Percentiles rank a stretch among this genome's conserved stretches.
Evolutionary conservation across 2,329 filamentous ascomycete genomes (phyloP).

Genomic region (Fusarium lateritium): DNA sequence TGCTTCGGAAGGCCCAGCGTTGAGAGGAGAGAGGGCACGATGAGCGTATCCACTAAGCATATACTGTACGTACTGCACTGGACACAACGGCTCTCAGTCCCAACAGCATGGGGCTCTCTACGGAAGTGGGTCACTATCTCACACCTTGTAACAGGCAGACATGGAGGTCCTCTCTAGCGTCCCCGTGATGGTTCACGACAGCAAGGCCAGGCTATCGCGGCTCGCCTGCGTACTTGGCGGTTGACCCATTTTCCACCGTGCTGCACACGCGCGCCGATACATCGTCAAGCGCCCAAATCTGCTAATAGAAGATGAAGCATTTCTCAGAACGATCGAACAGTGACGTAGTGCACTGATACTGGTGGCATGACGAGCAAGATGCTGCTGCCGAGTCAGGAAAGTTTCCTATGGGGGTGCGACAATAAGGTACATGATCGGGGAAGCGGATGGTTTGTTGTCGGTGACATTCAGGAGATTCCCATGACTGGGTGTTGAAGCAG

Average conservation of each 20-base stretch:
- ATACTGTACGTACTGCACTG: slow-evolving; percentile 18
- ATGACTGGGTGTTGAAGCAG: slow-evolving; percentile 39
- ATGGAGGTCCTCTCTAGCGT: slow-evolving; percentile 26
- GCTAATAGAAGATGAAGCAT: slow-evolving; percentile 23
- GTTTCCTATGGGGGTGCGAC: slow-evolving; percentile 29
- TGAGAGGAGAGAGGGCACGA: slow-evolving; percentile 14
- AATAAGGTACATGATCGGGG: slow-evolving; percentile 33
- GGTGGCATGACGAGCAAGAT: slow-evolving; percentile 11
- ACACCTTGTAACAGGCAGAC: slow-evolving; percentile 29
- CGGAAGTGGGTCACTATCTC: slow-evolving; percentile 36
- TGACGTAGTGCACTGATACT: slow-evolving; percentile 28
- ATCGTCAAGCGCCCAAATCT: slow-evolving; percentile 30
- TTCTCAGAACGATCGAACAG: slow-evolving; percentile 1
- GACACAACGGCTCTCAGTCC: slow-evolving; percentile 30
- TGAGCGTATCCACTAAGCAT: slow-evolving; percentile 9
- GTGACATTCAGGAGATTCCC: slow-evolving; percentile 43
- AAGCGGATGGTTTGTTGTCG: slow-evolving; percentile 31
- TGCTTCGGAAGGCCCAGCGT: slow-evolving; percentile 32
- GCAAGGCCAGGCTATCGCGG: slow-evolving; percentile 48
- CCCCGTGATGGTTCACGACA: slow-evolving; percentile 45
- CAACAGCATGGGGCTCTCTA: slow-evolving; percentile 44
- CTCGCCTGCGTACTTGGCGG: slow-evolving; percentile 44
- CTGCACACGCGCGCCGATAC: slow-evolving; percentile 17
- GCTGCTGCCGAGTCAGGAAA: slow-evolving; percentile 41
- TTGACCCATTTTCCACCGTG: slow-evolving; percentile 34